Conservation (phyloP, 305 asterid genomes). For the Solanum hybrid region DNA sequence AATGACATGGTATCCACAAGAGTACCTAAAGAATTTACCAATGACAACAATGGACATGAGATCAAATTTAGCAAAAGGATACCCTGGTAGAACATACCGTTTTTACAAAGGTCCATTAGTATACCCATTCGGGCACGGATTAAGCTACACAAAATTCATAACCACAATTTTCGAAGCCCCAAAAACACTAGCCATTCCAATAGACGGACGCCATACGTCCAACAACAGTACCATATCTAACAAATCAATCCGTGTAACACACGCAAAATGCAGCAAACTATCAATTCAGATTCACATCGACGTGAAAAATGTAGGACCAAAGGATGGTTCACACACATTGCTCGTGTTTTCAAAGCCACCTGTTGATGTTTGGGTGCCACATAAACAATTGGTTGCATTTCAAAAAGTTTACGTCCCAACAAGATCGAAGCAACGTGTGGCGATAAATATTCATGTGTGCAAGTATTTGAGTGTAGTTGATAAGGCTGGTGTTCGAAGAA, state of each 20-base stretch:
- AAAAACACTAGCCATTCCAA: slow-evolving; percentile 30
- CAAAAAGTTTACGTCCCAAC: slow-evolving; percentile 45
- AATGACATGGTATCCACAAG: slow-evolving; percentile 90
- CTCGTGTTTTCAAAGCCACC: slow-evolving; percentile 66
- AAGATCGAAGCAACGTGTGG: slow-evolving; percentile 24
- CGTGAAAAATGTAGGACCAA: slow-evolving; percentile 49
- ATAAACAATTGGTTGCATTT: slow-evolving; percentile 55
- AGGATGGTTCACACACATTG: slow-evolving; percentile 60
- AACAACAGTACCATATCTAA: slow-evolving; percentile 18
- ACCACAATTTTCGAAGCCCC: slow-evolving; percentile 51
- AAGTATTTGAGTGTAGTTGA: slow-evolving; percentile 75
- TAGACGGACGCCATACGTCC: slow-evolving; percentile 45
- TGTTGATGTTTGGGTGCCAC: slow-evolving; percentile 39
- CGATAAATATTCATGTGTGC: slow-evolving; percentile 47
- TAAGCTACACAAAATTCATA: slow-evolving; percentile 63
- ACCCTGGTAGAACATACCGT: slow-evolving; percentile 76
- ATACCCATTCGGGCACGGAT: slow-evolving; percentile 72
- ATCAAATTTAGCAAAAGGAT: slow-evolving; percentile 41
- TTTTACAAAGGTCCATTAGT: slow-evolving; percentile 73
- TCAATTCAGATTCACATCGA: slow-evolving; percentile 33
- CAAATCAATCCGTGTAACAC: slow-evolving; percentile 31
- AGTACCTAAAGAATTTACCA: slow-evolving; percentile 51
- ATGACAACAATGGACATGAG: slow-evolving; percentile 87
- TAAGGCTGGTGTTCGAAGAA: slow-evolving; percentile 50
- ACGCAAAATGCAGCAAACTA: slow-evolving; percentile 40